These are phyloP conservation scores for Setaria viridis DNA, from an alignment of 202 grass and related monocot genomes.

Conservation along the genomic window DNA sequence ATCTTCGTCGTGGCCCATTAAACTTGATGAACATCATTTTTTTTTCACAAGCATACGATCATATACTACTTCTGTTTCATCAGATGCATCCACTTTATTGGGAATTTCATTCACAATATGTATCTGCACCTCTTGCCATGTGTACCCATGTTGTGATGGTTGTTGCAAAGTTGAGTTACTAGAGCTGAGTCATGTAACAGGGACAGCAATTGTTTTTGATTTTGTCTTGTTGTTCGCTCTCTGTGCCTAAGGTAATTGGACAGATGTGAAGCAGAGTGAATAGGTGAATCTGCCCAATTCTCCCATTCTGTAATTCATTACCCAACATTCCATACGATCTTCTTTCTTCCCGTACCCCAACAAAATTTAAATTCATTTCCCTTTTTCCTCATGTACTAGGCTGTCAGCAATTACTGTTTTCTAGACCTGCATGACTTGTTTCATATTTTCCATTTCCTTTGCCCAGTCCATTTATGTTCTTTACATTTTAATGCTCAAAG, in stretches of 20 bases:
- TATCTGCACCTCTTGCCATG: slow-evolving; percentile 5
- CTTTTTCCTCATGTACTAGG: not conserved
- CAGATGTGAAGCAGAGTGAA: slow-evolving; percentile 4
- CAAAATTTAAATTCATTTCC: not conserved
- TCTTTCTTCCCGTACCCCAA: not conserved
- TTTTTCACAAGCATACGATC: not conserved
- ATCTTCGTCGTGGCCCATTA: not conserved
- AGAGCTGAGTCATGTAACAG: not conserved
- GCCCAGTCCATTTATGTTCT: not conserved
- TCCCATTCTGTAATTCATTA: slow-evolving; percentile 16
- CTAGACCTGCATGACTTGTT: not conserved
- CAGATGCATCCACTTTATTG: not conserved
- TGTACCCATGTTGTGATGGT: not conserved
- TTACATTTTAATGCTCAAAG: slow-evolving; percentile 28
- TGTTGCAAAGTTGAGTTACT: slow-evolving; percentile 31
- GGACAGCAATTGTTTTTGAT: not conserved
- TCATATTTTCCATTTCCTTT: not conserved
- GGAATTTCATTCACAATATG: not conserved
- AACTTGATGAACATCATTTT: not conserved
- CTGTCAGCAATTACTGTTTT: not conserved
- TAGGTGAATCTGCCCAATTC: not conserved
- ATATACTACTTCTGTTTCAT: slow-evolving; percentile 10
- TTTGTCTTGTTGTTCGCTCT: not conserved
- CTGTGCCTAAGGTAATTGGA: not conserved
- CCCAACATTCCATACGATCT: slow-evolving; percentile 5